Percentiles rank a stretch among this genome's conserved stretches.
Evolutionary conservation across 208 protist species (phyloP).

Genomic region (Phytomonas francai): DNA sequence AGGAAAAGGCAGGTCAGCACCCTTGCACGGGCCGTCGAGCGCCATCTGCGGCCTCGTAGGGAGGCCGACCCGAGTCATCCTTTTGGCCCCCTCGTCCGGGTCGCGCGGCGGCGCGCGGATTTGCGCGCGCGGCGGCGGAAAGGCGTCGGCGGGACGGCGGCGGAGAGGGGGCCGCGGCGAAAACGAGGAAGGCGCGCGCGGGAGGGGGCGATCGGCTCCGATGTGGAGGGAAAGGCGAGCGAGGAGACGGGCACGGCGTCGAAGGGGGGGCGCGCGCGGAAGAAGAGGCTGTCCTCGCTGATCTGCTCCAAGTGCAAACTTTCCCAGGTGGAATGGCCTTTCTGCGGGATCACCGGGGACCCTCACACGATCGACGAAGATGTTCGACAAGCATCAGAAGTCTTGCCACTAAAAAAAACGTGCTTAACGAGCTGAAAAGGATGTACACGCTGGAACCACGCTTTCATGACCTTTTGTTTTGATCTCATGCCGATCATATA

Average conservation of each 20-base stretch:
- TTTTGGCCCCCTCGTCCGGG: too few species aligned
- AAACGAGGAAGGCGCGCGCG: constrained; percentile 5
- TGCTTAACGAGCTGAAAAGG: too few species aligned
- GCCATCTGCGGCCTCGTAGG: too few species aligned
- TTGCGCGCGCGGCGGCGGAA: neutral
- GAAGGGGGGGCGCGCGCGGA: constrained; percentile 1
- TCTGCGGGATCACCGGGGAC: constrained; percentile 49
- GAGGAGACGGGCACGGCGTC: neutral
- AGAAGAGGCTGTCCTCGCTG: constrained; percentile 8
- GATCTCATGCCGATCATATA: too few species aligned
- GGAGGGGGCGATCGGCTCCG: neutral
- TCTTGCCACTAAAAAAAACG: too few species aligned
- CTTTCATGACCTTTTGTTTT: too few species aligned
- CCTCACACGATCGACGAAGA: constrained; percentile 20
- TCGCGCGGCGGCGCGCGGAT: too few species aligned
- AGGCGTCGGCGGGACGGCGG: constrained; percentile 1
- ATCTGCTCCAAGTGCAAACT: constrained; percentile 39
- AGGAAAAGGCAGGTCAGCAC: too few species aligned
- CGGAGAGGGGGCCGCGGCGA: neutral
- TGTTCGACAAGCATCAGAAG: too few species aligned
- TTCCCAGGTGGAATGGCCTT: constrained; percentile 44
- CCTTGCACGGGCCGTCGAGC: too few species aligned
- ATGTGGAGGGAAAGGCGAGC: constrained; percentile 1
- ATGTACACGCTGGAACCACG: too few species aligned
- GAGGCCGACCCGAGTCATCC: too few species aligned